Evolutionary conservation across 2,329 filamentous ascomycete species (phyloP), one percentile per base, ranked within the genome.

Genomic region (Colletotrichum karsti): DNA sequence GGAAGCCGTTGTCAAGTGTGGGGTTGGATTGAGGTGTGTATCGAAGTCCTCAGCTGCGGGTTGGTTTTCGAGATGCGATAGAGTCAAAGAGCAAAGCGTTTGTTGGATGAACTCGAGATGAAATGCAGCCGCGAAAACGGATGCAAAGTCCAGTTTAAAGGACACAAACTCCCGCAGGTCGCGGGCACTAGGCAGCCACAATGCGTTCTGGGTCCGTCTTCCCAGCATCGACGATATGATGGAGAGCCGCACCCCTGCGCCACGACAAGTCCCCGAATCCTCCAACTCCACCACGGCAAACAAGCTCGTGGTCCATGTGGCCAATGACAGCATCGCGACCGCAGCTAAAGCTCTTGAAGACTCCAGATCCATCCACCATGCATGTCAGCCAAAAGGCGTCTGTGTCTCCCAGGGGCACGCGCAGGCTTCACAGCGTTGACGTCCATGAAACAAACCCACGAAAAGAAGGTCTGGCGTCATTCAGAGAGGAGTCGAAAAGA

Each of bases 131-230:
- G 26, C 5, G 46, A 50, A 50, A 50, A 50, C 13, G 46, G 13
- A 50, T 18, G 46, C 26, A 13, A 30, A 22, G 6, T 15, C 12
- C 33, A 15, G 5, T 41, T n/a, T 63, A 57, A 57, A 30, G 35
- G 22, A 35, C 20, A 18, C 15, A 22, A 18, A 7, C 13, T 13
- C 30, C 15, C 33, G 10, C 9, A 6, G 22, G 10, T 26, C 22
- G 41, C 41, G 42, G 22, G 51, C 30, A 28, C 60, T 33, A 63
- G 60, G 60, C 60, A 63, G 53, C 60, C 60, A 28, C 33, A 50
- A 33, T 5, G 8, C 42, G 15, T 20, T n/a, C n/a, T n/a, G 24
- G 28, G 22, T 13, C 42, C 41, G n/a, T 13, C 41, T 12, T 53
- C 28, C 50, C 28, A n/a, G 18, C 30, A 13, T 18, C 18, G 10